Base-by-base conservation (phyloP, 805 yeast genomes). In the Priceomyces fermenticarens region DNA sequence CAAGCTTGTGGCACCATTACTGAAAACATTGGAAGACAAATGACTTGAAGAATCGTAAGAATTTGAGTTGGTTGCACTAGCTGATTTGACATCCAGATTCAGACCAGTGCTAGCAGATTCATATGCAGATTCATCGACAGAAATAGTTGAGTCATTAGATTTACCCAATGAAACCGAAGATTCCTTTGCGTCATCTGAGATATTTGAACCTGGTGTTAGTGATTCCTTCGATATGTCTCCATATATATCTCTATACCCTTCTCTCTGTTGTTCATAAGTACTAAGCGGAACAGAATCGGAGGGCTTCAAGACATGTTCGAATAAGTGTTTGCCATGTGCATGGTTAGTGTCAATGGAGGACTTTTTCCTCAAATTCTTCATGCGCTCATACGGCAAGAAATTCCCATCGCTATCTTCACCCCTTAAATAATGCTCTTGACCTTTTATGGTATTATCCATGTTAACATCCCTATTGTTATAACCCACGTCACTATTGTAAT, bases 351-450 rank as follows among this genome's bases (percentile, higher is more conserved):
- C 35, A 27, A 26, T 32, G 11, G 29, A 28, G 4, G 35, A 4
- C 23, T 47, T 44, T 36, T 55, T 57, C 40, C 49, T 58, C 45
- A 57, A 36, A 2, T 55, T 58, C 38, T 57, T 55, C 25, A 58
- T 38, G 16, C 63, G 41, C 43, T 60, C 63, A 35, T 36, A 49
- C 7, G 65, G 65, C 23, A 57, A 30, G 35, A 59, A 58, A 10
- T 7, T 30, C 13, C 29, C n/a, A 15, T 36, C 10, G 26, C 25
- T 10, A 9, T 12, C 31, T 13, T 32, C 30, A 15, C 12, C 10
- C 9, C 10, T 23, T 12, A 16, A 20, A 9, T 20, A n/a, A 14
- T 25, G 12, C 11, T 35, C 12, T 11, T 23, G 10, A 20, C 27
- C 28, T 9, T 14, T 15, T 12, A 32, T 32, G 6, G 16, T 13